These are phyloP conservation scores for Athelia sp. DNA, from an alignment of 1,284 basidiomycete species.

Conservation along the genomic window DNA sequence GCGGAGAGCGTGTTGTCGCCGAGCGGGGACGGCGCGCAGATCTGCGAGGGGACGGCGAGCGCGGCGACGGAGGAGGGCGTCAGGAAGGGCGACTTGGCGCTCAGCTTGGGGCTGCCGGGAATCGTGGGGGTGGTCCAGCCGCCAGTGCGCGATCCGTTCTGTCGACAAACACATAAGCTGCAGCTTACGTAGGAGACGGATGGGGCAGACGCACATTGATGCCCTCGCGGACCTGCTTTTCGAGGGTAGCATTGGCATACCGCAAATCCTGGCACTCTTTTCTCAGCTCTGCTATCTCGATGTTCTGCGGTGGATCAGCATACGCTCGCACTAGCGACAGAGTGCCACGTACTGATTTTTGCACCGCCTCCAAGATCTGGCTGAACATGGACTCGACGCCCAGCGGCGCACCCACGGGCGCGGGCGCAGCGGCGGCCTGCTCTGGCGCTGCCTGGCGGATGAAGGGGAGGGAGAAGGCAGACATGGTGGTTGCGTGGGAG, in stretches of 20 bases:
- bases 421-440: constrained; percentile 14
- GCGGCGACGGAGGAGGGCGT: constrained; percentile 45
- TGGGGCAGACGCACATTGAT: too few relatives aligned
- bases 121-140: constrained; percentile 31
- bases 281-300: constrained; percentile 63
- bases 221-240: constrained; percentile 68
- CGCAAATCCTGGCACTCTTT: constrained; percentile 71
- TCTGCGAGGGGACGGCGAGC: constrained; percentile 35
- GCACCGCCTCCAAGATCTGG: constrained; percentile 66
- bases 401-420: constrained; percentile 4
- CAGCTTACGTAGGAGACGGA: too few relatives aligned
- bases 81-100: constrained; percentile 66
- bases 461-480: background rate
- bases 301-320: constrained; percentile 36
- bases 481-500: background rate
- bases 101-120: constrained; percentile 70
- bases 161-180: too few relatives aligned
- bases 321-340: background rate
- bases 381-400: constrained; percentile 63
- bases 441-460: constrained; percentile 3
- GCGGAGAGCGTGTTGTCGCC: constrained; percentile 54
- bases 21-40: constrained; percentile 60
- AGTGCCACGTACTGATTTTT: constrained; percentile 48
- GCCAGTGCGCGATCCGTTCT: too few relatives aligned
- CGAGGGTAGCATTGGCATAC: constrained; percentile 65